These are phyloP conservation scores for Leccinum boreale DNA, from an alignment of 768 basidiomycete species.

Conservation along the genomic window DNA sequence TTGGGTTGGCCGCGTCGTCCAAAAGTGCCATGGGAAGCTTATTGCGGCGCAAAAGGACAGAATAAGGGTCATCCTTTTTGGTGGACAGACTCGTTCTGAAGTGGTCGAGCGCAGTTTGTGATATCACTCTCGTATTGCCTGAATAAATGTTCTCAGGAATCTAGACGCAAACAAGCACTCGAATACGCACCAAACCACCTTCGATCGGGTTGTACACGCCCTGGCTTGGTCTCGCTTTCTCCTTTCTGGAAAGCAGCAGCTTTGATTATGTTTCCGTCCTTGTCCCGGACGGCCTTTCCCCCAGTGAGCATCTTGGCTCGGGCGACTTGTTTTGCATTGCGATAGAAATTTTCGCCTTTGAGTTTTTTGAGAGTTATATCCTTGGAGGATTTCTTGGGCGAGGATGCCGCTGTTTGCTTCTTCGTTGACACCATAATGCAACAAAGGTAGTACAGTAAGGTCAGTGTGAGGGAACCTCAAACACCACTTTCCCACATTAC, in stretches of 20 bases:
- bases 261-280: constrained; percentile 87
- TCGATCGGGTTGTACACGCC: constrained; percentile 91
- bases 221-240: constrained; percentile 87
- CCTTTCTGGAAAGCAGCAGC: constrained; percentile 95
- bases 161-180: neutral
- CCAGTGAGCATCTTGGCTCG: constrained; percentile 91
- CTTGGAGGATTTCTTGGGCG: constrained; percentile 43
- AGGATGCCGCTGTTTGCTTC: constrained; percentile 24
- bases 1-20: constrained; percentile 83
- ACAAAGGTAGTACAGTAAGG: neutral
- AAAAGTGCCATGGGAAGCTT: constrained; percentile 96
- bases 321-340: constrained; percentile 85
- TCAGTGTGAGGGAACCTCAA: too few species aligned
- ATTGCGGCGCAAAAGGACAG: constrained; percentile 88
- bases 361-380: constrained; percentile 60
- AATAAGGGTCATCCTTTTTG: constrained; percentile 93
- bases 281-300: constrained; percentile 87
- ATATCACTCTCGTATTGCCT: constrained; percentile 99
- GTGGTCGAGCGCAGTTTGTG: constrained; percentile 93
- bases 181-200: constrained; percentile 88
- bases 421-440: constrained; percentile 30
- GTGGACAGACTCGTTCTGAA: constrained; percentile 85
- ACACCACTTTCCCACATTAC: constrained; percentile 10
- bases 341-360: constrained; percentile 98
- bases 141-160: constrained; percentile 8